phyloP scores from a whole-genome alignment of 306 rosid genomes.

The Acacia confusa region DNA sequence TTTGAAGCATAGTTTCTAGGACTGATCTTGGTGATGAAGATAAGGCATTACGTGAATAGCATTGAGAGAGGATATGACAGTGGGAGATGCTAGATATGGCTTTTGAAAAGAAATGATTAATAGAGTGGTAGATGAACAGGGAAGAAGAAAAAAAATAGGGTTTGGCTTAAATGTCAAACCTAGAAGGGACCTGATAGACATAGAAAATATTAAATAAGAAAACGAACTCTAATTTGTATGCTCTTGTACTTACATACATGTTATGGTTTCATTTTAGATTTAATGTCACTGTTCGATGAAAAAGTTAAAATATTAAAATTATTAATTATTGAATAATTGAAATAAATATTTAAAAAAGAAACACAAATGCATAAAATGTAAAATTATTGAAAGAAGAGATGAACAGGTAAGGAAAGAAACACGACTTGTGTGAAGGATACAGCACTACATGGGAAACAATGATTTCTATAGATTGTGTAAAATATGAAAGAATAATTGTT shows the following conservation, averaged over 20 bases:
- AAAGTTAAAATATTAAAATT: background rate
- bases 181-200: background rate
- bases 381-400: background rate
- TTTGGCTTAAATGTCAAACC: background rate
- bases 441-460: background rate
- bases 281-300: background rate
- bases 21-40: background rate
- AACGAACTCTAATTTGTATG: background rate
- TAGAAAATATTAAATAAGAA: background rate
- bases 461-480: background rate
- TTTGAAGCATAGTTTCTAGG: background rate
- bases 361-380: background rate
- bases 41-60: background rate
- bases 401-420: background rate
- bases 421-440: background rate
- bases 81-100: background rate
- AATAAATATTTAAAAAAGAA: background rate
- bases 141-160: background rate
- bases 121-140: background rate
- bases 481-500: background rate
- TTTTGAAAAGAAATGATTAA: background rate
- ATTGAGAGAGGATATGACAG: background rate
- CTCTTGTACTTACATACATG: background rate
- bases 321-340: background rate
- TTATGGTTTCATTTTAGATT: background rate